Conservation (phyloP, 1,284 basidiomycete species). For the Apiotrichum brassicae region DNA sequence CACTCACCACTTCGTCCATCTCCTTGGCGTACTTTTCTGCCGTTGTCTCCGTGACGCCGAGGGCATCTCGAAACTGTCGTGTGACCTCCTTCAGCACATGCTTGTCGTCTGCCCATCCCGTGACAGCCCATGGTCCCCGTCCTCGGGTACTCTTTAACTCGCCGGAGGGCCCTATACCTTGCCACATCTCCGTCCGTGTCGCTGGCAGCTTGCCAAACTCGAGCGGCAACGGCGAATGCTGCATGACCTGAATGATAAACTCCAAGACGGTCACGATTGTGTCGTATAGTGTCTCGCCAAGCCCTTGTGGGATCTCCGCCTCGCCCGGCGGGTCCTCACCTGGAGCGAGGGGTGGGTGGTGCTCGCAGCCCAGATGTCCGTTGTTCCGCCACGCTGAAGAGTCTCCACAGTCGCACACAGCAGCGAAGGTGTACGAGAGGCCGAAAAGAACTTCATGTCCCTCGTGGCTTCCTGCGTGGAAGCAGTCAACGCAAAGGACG, state of each 20-base stretch:
- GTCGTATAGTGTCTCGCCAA: conserved; percentile 64
- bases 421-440: conserved; percentile 79
- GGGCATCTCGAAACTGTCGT: conserved; percentile 66
- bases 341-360: conserved; percentile 53
- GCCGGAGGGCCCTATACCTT: conserved; percentile 20
- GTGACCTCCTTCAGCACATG: conserved; percentile 89
- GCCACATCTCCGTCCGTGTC: conserved; percentile 55
- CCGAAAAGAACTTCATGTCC: conserved; percentile 87
- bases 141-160: conserved; percentile 27
- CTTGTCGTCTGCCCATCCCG: conserved; percentile 97
- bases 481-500: conserved; percentile 80
- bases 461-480: conserved; percentile 71
- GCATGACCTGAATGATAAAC: conserved; percentile 77
- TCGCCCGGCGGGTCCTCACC: conserved; percentile 29
- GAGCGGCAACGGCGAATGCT: conserved; percentile 75
- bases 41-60: conserved; percentile 48
- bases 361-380: conserved; percentile 59
- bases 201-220: conserved; percentile 53
- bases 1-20: conserved; percentile 52
- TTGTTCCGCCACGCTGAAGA: conserved; percentile 67
- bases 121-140: conserved; percentile 72
- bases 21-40: conserved; percentile 58
- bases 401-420: conserved; percentile 90
- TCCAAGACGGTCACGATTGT: conserved; percentile 73
- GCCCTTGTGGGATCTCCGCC: conserved; percentile 49